Evolutionary conservation across 805 yeast species (phyloP).

Genomic region (Kurtzmaniella cleridarum): DNA sequence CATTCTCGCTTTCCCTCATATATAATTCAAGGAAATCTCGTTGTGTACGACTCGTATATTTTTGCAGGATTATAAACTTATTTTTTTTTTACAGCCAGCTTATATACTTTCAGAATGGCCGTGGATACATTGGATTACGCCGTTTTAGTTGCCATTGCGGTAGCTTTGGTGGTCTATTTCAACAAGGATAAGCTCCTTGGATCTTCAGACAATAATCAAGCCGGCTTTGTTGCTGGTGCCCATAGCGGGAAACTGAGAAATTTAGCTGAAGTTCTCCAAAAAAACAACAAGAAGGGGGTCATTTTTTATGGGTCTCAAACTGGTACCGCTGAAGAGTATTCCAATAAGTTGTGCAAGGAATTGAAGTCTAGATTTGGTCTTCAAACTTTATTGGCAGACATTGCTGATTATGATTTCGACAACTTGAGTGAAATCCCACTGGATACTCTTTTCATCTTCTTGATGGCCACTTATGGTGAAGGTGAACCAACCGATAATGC

Average conservation of each 20-base stretch:
- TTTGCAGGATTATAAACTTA: no score
- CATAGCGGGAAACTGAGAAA: slow-evolving; percentile 45
- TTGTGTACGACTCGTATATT: no score
- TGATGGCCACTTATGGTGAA: slow-evolving; percentile 94
- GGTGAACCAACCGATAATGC: slow-evolving; percentile 98
- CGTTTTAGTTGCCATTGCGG: slow-evolving; percentile 58
- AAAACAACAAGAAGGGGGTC: slow-evolving; percentile 66
- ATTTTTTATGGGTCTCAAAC: slow-evolving; percentile 94
- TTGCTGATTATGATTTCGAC: slow-evolving; percentile 84
- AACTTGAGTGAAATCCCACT: slow-evolving; percentile 59
- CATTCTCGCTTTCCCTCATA: no score
- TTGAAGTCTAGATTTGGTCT: slow-evolving; percentile 76
- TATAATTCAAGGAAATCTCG: no score
- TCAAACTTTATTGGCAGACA: slow-evolving; percentile 78
- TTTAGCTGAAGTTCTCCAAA: slow-evolving; percentile 50
- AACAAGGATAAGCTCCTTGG: slow-evolving; percentile 56
- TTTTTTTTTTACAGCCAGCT: no score
- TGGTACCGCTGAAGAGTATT: slow-evolving; percentile 97
- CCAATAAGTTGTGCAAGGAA: slow-evolving; percentile 85
- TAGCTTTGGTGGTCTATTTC: slow-evolving; percentile 63
- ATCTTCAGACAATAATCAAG: slow-evolving; percentile 18
- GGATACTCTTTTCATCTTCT: slow-evolving; percentile 55
- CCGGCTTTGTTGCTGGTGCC: slow-evolving; percentile 22
- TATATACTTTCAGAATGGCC: slow-evolving; percentile 33
- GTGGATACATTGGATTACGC: slow-evolving; percentile 69